Conservation (phyloP, 108 stramenopile species). For the Epithemia pelagica region DNA sequence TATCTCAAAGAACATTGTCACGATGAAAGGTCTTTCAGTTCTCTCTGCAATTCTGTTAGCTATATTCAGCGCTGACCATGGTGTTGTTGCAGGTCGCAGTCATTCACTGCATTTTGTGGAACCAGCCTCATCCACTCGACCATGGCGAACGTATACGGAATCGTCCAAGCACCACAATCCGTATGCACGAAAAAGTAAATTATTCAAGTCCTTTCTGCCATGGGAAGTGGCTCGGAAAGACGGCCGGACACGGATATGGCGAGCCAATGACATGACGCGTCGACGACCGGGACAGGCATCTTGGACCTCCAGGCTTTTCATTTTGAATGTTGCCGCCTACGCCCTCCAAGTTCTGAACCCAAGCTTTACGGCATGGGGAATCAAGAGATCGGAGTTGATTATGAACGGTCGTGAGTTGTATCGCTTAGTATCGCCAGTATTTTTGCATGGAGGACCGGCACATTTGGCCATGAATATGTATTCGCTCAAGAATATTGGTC, state of each 20-base stretch:
- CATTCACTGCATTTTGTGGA: neutral
- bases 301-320: neutral
- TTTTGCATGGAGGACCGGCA: constrained; percentile 61
- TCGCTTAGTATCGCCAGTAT: constrained; percentile 65
- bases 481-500: constrained; percentile 53
- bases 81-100: too few relatives aligned
- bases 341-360: neutral
- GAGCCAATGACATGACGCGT: neutral
- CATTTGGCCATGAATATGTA: constrained; percentile 70
- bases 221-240: neutral
- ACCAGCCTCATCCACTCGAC: neutral
- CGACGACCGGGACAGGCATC: neutral
- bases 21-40: too few relatives aligned
- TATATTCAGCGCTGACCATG: too few relatives aligned
- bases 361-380: constrained; percentile 25
- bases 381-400: constrained; percentile 62
- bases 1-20: too few relatives aligned
- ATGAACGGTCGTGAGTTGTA: constrained; percentile 61
- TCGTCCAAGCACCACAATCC: neutral
- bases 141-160: neutral
- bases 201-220: neutral
- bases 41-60: too few relatives aligned
- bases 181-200: neutral
- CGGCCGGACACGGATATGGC: neutral
- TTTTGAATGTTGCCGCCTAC: constrained; percentile 3